These are phyloP conservation scores for Kodamaea neixiangensis DNA, from an alignment of 805 yeast species.

Conservation along the genomic window DNA sequence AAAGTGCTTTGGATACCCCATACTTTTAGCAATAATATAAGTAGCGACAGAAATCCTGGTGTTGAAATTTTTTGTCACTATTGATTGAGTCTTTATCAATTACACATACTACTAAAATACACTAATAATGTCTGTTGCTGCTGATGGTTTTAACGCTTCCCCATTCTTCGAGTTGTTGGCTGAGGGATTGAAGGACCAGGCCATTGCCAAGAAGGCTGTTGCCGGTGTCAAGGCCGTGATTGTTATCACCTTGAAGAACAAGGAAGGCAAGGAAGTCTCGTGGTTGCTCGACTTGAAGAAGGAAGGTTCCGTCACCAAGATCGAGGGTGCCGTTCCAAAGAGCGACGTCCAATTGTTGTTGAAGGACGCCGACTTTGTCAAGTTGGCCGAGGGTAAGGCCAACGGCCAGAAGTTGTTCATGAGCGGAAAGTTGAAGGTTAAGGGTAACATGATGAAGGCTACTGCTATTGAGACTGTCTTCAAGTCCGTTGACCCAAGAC, in stretches of 20 bases:
- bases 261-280: slow-evolving; percentile 55
- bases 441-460: slow-evolving; percentile 91
- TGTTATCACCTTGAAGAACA: slow-evolving; percentile 66
- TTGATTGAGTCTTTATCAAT: background rate
- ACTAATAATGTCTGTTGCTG: slow-evolving; percentile 27
- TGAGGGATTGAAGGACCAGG: slow-evolving; percentile 39
- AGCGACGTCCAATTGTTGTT: slow-evolving; percentile 65
- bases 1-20: slow-evolving; percentile 9
- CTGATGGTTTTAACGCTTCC: slow-evolving; percentile 46
- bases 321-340: slow-evolving; percentile 50
- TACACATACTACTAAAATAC: background rate
- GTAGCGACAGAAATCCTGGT: slow-evolving; percentile 7
- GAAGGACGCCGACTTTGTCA: slow-evolving; percentile 68
- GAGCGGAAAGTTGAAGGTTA: slow-evolving; percentile 81
- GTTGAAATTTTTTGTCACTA: background rate
- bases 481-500: slow-evolving; percentile 49
- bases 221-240: slow-evolving; percentile 59
- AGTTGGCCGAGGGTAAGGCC: slow-evolving; percentile 74
- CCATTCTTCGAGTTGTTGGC: slow-evolving; percentile 41
- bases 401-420: slow-evolving; percentile 83
- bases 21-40: slow-evolving; percentile 10
- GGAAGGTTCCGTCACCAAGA: slow-evolving; percentile 47
- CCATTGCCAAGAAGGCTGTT: slow-evolving; percentile 40
- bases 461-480: slow-evolving; percentile 70
- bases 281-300: slow-evolving; percentile 73